Evolutionary conservation across 805 yeast species (phyloP).

Genomic region (Kodamaea jinghongensis): DNA sequence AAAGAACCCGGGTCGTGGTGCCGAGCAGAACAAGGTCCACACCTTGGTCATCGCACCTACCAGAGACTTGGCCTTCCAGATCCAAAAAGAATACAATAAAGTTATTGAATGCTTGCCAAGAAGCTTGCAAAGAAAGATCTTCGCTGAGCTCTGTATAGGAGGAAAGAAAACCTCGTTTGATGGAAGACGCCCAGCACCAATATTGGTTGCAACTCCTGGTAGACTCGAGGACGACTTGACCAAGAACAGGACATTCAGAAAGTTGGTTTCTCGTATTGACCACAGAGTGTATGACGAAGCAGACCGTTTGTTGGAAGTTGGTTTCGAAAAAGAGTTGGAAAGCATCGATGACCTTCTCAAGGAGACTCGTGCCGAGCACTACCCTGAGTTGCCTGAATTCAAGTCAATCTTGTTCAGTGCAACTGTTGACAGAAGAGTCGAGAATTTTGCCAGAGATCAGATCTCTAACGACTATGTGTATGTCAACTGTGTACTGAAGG

Average conservation of each 20-base stretch:
- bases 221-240: conserved; percentile 63
- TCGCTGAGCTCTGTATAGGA: conserved; percentile 55
- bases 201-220: conserved; percentile 89
- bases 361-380: conserved; percentile 22
- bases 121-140: conserved; percentile 14
- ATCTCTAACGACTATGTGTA: conserved; percentile 53
- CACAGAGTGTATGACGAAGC: conserved; percentile 87
- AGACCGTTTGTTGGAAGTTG: conserved; percentile 78
- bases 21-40: conserved; percentile 16
- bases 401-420: conserved; percentile 85
- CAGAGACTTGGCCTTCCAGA: conserved; percentile 86
- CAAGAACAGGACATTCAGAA: conserved; percentile 38
- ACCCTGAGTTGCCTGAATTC: conserved; percentile 27
- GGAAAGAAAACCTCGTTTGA: conserved; percentile 46
- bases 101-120: conserved; percentile 28
- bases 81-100: conserved; percentile 59
- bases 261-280: conserved; percentile 51
- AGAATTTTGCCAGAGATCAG: conserved; percentile 57
- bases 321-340: conserved; percentile 67
- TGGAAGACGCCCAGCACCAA: conserved; percentile 44
- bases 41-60: conserved; percentile 83
- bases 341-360: conserved; percentile 52
- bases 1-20: conserved; percentile 23
- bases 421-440: conserved; percentile 71
- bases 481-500: conserved; percentile 71